Evolutionary conservation across 495 filamentous ascomycete species (phyloP), one percentile per base, ranked within the genome.

Genomic region (Tetracladium marchalianum): DNA sequence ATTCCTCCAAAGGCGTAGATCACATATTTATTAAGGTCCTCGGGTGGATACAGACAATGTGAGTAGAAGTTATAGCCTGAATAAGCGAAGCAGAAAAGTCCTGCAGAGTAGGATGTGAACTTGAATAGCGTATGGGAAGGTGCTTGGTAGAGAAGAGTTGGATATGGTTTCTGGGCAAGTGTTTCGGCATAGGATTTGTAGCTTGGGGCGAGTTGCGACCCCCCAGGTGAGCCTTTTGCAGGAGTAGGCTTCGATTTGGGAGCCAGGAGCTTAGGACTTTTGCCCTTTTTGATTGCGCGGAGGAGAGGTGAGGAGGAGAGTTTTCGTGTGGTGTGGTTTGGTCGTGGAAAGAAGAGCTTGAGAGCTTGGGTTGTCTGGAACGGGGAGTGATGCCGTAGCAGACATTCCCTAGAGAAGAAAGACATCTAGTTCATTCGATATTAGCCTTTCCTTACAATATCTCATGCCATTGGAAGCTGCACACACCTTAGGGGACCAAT

Each of bases 41-140:
- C 51, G 11, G 67, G 69, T n/a, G 67, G 56, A 45, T 68, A 51
- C 19, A 69, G 58, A 41, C 66, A 64, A 31, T 67, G 61, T 36
- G 58, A 24, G 53, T 71, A 73, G 41, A 73, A 77, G 53, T 78
- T 72, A 56, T 70, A 75, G 45, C 64, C 65, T 10, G 76, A 67
- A 50, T 76, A 80, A 11, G 63, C 55, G 43, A 82, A 66, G 62
- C 76, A 82, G 58, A 79, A 80, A 17, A 64, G 49, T 5, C 69
- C 67, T 12, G 76, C 63, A 32, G 63, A 57, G 56, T 82, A 80
- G 56, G 73, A 73, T 32, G 73, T 72, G 35, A 73, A 44, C 31
- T 76, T 59, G 61, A 76, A 84, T 53, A 66, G 62, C 43, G 69
- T 68, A 51, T 85, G 78, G 4, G 80, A 78, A 4, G 71, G 78